Percentiles rank a stretch among this genome's conserved stretches.
Evolutionary conservation across 306 rosid species (phyloP).

Genomic region (Vigna radiata): DNA sequence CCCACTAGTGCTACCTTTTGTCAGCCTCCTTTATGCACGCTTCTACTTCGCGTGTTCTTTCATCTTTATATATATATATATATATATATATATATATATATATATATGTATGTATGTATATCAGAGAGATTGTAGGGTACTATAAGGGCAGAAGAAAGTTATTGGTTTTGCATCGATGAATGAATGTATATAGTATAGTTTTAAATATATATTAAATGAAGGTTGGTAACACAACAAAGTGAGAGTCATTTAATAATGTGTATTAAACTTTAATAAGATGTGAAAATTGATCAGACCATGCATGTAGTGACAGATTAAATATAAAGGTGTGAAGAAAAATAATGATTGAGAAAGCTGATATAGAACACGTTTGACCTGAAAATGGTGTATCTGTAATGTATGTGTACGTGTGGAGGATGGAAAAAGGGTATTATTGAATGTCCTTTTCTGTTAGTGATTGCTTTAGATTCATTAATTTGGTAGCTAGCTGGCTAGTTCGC

Average conservation of each 20-base stretch:
- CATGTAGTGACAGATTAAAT: not conserved
- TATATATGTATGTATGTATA: not conserved
- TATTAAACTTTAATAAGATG: too few relatives aligned
- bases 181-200: not conserved
- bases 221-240: too few relatives aligned
- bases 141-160: slow-evolving; percentile 24
- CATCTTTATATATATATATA: too few relatives aligned
- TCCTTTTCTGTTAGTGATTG: not conserved
- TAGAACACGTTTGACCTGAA: slow-evolving; percentile 3
- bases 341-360: not conserved
- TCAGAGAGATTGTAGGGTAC: slow-evolving; percentile 11
- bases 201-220: too few relatives aligned
- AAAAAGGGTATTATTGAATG: not conserved
- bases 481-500: not conserved
- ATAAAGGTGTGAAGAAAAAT: not conserved
- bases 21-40: slow-evolving; percentile 76
- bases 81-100: too few relatives aligned
- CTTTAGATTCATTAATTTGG: not conserved
- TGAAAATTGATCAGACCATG: too few relatives aligned
- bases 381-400: not conserved
- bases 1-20: slow-evolving; percentile 46
- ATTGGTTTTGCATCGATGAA: not conserved
- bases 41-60: slow-evolving; percentile 37
- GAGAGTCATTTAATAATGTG: too few relatives aligned
- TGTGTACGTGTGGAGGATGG: not conserved